Base-by-base conservation (phyloP, 331 rosid genomes). In the Cydonia oblonga region DNA sequence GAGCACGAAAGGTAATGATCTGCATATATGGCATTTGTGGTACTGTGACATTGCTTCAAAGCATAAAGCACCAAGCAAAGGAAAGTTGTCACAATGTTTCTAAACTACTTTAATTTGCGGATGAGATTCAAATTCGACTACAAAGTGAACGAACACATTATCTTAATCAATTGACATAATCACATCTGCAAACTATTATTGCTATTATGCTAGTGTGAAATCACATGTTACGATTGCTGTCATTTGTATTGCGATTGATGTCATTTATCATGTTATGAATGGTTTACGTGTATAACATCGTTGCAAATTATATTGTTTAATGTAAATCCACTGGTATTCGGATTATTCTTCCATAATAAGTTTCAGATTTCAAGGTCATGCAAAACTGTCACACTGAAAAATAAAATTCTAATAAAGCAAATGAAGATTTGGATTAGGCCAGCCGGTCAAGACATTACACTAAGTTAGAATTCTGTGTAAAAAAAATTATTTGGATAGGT, bases 141-240 rank as follows among this genome's bases (percentile, higher is more conserved):
- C 54, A 49, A 49, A 1, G 9, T 0, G 1, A 16, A 16, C 3
- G 2, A 0, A 16, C 7, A 49, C 9, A 16, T 0, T 49, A 0
- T 16, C 1, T 0, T 16, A 49, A 5, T 49, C 54, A 49, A 15
- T 0, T 49, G 9, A 49, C 20, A 0, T 49, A 2, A 49, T 49
- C 0, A 0, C 9, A 6, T 49, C 9, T 49, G 4, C 9, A 49
- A 49, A 49, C 54, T 49, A 46, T 46, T 46, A 46, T 46, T 49
- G 7, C 54, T 49, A 49, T 49, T 49, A 16, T 49, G 8, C 5
- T 35, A 42, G 4, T 15, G 53, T 15, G 53, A 46, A 46, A 2
- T 46, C n/a, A 46, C 53, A 46, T 15, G 3, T 2, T 46, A 14
- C 3, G 40, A 8, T 35, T 35, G 40, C 40, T 35, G 40, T 8